Base-by-base conservation (phyloP, 139 green algal species). In the Astrephomene gubernaculifera region DNA sequence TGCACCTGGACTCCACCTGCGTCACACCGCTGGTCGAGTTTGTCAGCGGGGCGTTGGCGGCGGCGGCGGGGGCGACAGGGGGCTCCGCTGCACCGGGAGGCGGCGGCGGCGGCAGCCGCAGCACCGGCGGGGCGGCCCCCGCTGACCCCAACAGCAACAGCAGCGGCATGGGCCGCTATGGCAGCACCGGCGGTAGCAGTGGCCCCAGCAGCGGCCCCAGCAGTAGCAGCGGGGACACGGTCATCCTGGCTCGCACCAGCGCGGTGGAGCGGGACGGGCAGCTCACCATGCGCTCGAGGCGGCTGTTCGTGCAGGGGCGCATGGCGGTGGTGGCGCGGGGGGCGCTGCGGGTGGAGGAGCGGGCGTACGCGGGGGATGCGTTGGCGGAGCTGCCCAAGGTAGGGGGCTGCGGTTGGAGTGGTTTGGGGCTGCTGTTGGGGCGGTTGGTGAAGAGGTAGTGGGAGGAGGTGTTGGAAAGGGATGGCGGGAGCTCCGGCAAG, bases 241-340 rank as follows among this genome's bases (percentile, higher is more conserved):
- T 90, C 61, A 72, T 69, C 71, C 79, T 87, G 33, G 79, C 81
- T 5, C 85, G 85, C 45, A 86, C 79, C 5, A 0, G n/a, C 8
- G 86, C 86, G 36, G 53, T 72, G 33, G 86, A 90, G 70, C 61
- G 64, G 4, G 60, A 79, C 27, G 86, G 86, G 27, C n/a, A 72
- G 71, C 80, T 86, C 31, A 85, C 86, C 44, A 90, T 90, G 86
- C 86, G 86, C 43, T 63, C 49, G 7, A 44, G 80, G 2, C 86
- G 86, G 41, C 57, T 90, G 64, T 87, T 90, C 60, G 86, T 90
- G 63, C 86, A 90, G 76, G 86, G 68, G 12, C 71, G 80, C 61
- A 90, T 90, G 86, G 79, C 86, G n/a, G 86, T 83, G 17, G 64
- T 60, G n/a, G n/a, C n/a, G n/a, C n/a, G n/a, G n/a, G 52, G 69